Conservation (phyloP, 768 basidiomycete genomes). For the Mycena vulgaris region DNA sequence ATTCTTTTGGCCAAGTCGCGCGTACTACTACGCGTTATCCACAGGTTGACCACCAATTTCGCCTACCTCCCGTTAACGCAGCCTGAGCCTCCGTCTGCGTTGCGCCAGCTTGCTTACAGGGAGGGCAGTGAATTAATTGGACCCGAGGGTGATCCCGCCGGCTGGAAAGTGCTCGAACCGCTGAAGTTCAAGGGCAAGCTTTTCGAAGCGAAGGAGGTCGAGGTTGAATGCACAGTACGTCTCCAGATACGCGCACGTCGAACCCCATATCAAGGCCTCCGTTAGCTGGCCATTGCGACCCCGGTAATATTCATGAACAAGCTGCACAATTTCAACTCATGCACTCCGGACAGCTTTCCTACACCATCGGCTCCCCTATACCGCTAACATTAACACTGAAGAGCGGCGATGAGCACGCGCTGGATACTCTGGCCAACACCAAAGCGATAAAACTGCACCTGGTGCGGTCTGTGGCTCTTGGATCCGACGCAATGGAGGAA, state of each 20-base stretch:
- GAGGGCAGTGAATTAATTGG: slow-evolving; percentile 50
- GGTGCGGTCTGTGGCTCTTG: slow-evolving; percentile 63
- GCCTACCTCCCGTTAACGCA: slow-evolving; percentile 50
- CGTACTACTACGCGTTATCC: neutral
- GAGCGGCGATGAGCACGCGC: slow-evolving; percentile 61
- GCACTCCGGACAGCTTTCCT: slow-evolving; percentile 57
- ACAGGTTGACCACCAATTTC: slow-evolving; percentile 49
- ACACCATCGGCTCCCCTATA: slow-evolving; percentile 65
- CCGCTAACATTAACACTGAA: slow-evolving; percentile 65
- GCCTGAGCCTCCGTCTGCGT: slow-evolving; percentile 53
- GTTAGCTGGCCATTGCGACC: slow-evolving; percentile 65
- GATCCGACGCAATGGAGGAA: slow-evolving; percentile 62
- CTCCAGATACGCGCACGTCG: no score
- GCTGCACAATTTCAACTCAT: neutral
- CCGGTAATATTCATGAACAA: slow-evolving; percentile 49
- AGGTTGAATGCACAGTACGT: slow-evolving; percentile 53
- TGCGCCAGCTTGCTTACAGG: slow-evolving; percentile 53
- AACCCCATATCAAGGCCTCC: neutral
- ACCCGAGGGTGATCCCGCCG: slow-evolving; percentile 55
- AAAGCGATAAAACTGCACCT: slow-evolving; percentile 59
- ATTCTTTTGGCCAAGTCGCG: neutral
- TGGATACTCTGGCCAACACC: slow-evolving; percentile 64
- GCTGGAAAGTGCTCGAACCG: slow-evolving; percentile 53
- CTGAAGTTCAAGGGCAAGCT: slow-evolving; percentile 51
- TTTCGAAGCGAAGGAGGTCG: slow-evolving; percentile 50